Evolutionary conservation across 495 filamentous ascomycete genomes (phyloP).

Genomic region (Penicillium lividum): DNA sequence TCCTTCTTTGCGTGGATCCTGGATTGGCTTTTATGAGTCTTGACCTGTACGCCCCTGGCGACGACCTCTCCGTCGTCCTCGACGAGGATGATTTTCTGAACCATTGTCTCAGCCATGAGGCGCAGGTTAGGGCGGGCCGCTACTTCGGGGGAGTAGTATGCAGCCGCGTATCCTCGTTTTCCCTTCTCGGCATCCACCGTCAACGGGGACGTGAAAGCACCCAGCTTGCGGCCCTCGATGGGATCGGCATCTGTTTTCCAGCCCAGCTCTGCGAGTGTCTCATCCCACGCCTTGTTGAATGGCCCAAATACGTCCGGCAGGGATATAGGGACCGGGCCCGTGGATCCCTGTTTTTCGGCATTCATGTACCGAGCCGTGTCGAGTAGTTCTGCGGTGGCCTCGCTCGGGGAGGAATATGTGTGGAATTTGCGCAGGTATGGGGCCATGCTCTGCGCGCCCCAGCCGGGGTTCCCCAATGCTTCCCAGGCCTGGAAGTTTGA

Average conservation of each 20-base stretch:
- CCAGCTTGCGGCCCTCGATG: constrained; percentile 22
- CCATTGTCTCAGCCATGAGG: constrained; percentile 46
- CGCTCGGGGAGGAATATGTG: constrained; percentile 18
- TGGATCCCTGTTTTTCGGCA: constrained; percentile 13
- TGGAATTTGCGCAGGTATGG: constrained; percentile 44
- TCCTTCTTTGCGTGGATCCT: constrained; percentile 51
- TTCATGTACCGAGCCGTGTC: constrained; percentile 20
- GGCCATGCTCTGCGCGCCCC: constrained; percentile 47
- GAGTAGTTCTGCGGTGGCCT: constrained; percentile 13
- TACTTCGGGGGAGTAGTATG: constrained; percentile 29
- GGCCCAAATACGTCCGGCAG: constrained; percentile 23
- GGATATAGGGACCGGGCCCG: constrained; percentile 30
- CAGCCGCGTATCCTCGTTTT: constrained; percentile 43
- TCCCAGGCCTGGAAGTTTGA: constrained; percentile 50
- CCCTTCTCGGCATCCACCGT: constrained; percentile 21
- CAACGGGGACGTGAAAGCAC: constrained; percentile 24
- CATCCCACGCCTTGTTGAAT: constrained; percentile 30
- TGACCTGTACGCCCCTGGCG: constrained; percentile 38
- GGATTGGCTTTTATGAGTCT: constrained; percentile 23
- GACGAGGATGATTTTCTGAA: constrained; percentile 42
- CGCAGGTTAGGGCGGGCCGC: constrained; percentile 46
- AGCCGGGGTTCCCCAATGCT: constrained; percentile 51
- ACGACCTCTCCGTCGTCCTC: constrained; percentile 22
- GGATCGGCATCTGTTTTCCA: constrained; percentile 27
- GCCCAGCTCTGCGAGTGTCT: constrained; percentile 25